Evolutionary conservation across 495 filamentous ascomycete species (phyloP).

Genomic region (Penicillium bovifimosum): DNA sequence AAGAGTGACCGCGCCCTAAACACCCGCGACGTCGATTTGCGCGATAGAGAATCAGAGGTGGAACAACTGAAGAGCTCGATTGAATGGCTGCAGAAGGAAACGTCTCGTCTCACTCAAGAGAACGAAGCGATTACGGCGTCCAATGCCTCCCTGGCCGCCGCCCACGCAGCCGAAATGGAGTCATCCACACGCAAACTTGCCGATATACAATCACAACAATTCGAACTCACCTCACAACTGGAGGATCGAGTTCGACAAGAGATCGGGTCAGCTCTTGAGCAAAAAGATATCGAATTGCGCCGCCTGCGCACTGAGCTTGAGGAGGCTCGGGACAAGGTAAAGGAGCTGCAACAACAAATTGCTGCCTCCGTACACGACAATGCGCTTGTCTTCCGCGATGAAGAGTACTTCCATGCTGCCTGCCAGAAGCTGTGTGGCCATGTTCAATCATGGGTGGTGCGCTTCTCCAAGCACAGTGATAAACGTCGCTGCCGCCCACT

Average conservation of each 20-base stretch:
- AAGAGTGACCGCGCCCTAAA: conserved; percentile 53
- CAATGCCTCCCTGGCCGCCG: conserved; percentile 59
- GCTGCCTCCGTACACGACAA: conserved; percentile 61
- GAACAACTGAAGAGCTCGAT: conserved; percentile 71
- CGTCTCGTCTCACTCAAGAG: conserved; percentile 62
- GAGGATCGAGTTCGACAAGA: conserved; percentile 57
- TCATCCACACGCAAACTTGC: conserved; percentile 57
- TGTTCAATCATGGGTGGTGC: conserved; percentile 91
- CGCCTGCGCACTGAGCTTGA: conserved; percentile 74
- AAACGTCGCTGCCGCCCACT: conserved; percentile 75
- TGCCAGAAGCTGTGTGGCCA: conserved; percentile 91
- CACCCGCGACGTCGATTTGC: conserved; percentile 49
- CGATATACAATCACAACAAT: conserved; percentile 52
- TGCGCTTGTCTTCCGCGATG: conserved; percentile 76
- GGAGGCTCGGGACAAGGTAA: conserved; percentile 69
- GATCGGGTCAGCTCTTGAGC: conserved; percentile 53
- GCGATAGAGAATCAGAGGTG: conserved; percentile 69
- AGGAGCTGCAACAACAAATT: conserved; percentile 77
- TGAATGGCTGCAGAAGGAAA: conserved; percentile 72
- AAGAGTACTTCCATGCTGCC: conserved; percentile 91
- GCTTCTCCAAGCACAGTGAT: conserved; percentile 95
- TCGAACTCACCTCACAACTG: conserved; percentile 56
- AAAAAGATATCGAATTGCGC: conserved; percentile 74
- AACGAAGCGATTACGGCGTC: conserved; percentile 68
- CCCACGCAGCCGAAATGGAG: conserved; percentile 59